Evolutionary conservation across 345 rosid genomes (phyloP).

Genomic region (Dovyalis caffra): DNA sequence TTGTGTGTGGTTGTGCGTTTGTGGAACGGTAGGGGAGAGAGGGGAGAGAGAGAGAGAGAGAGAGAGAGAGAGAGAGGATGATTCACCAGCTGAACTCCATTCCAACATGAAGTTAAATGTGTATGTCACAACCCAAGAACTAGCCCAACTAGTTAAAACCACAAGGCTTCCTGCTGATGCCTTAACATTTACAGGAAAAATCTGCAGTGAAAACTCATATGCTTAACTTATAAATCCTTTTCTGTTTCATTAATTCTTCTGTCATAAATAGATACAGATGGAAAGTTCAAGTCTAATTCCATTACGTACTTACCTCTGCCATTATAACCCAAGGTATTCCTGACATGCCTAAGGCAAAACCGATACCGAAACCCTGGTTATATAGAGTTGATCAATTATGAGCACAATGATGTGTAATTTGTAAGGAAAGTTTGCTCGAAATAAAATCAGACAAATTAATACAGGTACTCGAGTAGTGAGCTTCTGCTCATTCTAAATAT

Average conservation of each 20-base stretch:
- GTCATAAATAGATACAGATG: not conserved
- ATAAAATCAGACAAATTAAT: not conserved
- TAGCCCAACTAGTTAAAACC: not conserved
- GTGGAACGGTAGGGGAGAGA: too few relatives aligned
- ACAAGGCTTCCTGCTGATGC: conserved; percentile 7
- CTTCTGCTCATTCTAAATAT: too few relatives aligned
- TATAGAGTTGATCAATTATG: not conserved
- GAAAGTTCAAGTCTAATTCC: not conserved
- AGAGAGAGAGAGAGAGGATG: not conserved
- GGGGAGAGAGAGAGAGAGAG: not conserved
- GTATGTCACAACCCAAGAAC: conserved; percentile 10
- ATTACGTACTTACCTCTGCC: conserved; percentile 54
- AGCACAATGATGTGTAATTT: not conserved
- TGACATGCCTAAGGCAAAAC: conserved; percentile 66
- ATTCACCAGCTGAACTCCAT: not conserved
- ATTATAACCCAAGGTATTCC: conserved; percentile 80
- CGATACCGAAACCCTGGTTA: conserved; percentile 39
- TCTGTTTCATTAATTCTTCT: not conserved
- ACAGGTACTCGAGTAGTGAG: too few relatives aligned
- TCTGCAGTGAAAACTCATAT: not conserved
- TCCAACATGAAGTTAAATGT: conserved; percentile 1
- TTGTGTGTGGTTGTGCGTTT: too few relatives aligned
- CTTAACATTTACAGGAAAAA: not conserved
- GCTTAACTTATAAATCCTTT: not conserved
- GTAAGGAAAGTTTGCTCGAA: not conserved